A percentile compares a stretch with the other conserved stretches of the same genome.
Evolutionary conservation across 2,329 filamentous ascomycete species (phyloP).

Genomic region (Trichophyton rubrum): DNA sequence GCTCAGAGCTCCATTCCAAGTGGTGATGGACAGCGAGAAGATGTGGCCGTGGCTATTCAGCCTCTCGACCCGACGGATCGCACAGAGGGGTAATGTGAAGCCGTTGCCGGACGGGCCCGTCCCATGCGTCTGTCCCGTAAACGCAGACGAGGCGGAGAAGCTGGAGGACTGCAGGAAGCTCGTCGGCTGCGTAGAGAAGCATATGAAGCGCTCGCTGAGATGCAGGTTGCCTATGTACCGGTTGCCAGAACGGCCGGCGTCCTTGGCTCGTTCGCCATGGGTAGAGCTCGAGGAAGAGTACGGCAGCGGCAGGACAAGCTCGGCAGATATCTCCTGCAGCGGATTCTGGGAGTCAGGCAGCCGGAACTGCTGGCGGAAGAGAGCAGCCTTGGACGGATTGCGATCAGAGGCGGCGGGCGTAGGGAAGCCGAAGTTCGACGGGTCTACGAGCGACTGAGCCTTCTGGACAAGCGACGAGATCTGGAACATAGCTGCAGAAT

Average conservation of each 20-base stretch:
- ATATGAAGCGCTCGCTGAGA: conserved; percentile 85
- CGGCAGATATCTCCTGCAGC: conserved; percentile 89
- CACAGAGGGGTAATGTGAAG: conserved; percentile 85
- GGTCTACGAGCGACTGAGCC: conserved; percentile 89
- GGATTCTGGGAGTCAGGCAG: conserved; percentile 86
- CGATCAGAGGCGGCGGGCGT: conserved; percentile 61
- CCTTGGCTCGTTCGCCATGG: conserved; percentile 49
- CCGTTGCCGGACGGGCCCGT: conserved; percentile 89
- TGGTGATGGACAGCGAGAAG: conserved; percentile 89
- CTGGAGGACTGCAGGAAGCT: conserved; percentile 75
- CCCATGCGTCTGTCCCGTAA: conserved; percentile 86
- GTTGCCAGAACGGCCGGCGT: conserved; percentile 53
- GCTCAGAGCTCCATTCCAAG: conserved; percentile 64
- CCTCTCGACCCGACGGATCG: conserved; percentile 81
- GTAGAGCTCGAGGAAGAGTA: conserved; percentile 40
- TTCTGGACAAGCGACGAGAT: conserved; percentile 81
- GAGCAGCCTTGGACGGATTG: conserved; percentile 76
- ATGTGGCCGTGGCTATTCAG: conserved; percentile 82
- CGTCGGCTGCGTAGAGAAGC: conserved; percentile 86
- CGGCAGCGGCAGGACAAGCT: conserved; percentile 72
- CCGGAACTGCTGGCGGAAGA: conserved; percentile 94
- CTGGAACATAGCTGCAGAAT: conserved; percentile 41
- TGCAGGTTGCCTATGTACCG: conserved; percentile 89
- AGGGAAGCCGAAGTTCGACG: conserved; percentile 63
- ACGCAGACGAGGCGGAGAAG: conserved; percentile 64